Conservation (phyloP, 805 yeast species). For the Ogataea ramenticola region DNA sequence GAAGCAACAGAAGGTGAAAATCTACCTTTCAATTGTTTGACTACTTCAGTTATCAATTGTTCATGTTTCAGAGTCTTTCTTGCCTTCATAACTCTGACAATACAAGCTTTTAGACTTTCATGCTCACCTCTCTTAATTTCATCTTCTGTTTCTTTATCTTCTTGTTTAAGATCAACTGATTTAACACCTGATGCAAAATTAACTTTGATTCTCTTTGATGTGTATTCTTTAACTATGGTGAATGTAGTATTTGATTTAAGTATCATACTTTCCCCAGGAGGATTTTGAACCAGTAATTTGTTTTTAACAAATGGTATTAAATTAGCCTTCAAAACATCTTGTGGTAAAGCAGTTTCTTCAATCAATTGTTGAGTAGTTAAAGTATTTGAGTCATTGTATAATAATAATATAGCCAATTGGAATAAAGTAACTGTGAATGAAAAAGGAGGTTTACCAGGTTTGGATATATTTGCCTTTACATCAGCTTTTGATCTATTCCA, state of each 20-base stretch:
- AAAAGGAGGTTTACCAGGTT: constrained; percentile 76
- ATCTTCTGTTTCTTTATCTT: constrained; percentile 76
- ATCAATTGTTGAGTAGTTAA: constrained; percentile 54
- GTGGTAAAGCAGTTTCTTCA: constrained; percentile 61
- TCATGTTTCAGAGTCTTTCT: constrained; percentile 74
- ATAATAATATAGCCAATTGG: constrained; percentile 79
- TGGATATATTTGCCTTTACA: constrained; percentile 75
- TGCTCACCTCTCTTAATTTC: constrained; percentile 53
- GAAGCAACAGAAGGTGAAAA: constrained; percentile 83
- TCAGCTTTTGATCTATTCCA: constrained; percentile 95
- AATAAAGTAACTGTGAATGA: constrained; percentile 73
- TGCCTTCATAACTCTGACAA: constrained; percentile 95
- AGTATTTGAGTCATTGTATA: constrained; percentile 67
- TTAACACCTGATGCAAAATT: constrained; percentile 46
- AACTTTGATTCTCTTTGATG: constrained; percentile 75
- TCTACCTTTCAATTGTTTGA: constrained; percentile 69
- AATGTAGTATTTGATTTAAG: constrained; percentile 49
- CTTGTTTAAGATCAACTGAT: constrained; percentile 54
- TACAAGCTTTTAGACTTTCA: constrained; percentile 81
- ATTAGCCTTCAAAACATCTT: constrained; percentile 64
- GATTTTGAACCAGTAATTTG: constrained; percentile 61
- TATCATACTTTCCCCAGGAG: constrained; percentile 51
- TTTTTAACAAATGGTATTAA: constrained; percentile 74
- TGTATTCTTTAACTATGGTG: constrained; percentile 73
- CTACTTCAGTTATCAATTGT: constrained; percentile 77